Percentiles rank a stretch among this genome's conserved stretches.
Conservation (phyloP, 2,329 filamentous ascomycete species). For the Fusarium nurragi region DNA sequence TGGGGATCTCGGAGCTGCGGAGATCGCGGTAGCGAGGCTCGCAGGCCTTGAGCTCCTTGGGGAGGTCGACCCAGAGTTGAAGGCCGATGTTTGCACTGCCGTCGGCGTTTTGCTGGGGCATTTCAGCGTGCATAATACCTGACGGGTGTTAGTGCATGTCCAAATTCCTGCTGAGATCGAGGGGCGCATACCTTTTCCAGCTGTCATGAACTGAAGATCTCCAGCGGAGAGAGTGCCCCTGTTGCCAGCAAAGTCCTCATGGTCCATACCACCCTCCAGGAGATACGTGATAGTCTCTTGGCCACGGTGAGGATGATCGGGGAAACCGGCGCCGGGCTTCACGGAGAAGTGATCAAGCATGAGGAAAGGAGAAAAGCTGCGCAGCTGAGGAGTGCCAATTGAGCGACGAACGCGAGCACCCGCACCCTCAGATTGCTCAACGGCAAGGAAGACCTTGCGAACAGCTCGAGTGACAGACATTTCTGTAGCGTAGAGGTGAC, state of each 20-base stretch:
- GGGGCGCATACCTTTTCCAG: slow-evolving; percentile 61
- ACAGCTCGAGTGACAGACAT: slow-evolving; percentile 80
- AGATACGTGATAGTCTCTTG: slow-evolving; percentile 92
- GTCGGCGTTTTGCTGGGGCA: slow-evolving; percentile 83
- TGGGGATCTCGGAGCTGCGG: slow-evolving; percentile 79
- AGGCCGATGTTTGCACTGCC: slow-evolving; percentile 83
- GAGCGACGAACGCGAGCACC: slow-evolving; percentile 88
- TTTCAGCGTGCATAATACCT: slow-evolving; percentile 95
- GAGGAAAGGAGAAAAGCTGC: slow-evolving; percentile 90
- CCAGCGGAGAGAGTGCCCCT: slow-evolving; percentile 83
- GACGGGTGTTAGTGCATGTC: slow-evolving; percentile 36
- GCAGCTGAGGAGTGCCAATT: slow-evolving; percentile 83
- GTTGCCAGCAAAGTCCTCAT: slow-evolving; percentile 91
- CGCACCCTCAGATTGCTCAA: slow-evolving; percentile 87
- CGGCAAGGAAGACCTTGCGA: slow-evolving; percentile 82
- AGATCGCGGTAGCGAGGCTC: slow-evolving; percentile 94
- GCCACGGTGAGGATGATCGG: slow-evolving; percentile 84
- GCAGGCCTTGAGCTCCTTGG: slow-evolving; percentile 81
- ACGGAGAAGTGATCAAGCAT: slow-evolving; percentile 96
- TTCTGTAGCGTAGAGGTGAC: slow-evolving; percentile 53
- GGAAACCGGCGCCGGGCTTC: slow-evolving; percentile 83
- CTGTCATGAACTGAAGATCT: slow-evolving; percentile 99
- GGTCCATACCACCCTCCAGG: slow-evolving; percentile 84
- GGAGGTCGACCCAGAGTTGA: slow-evolving; percentile 96
- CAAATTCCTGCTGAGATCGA: too few species aligned